Evolutionary conservation across 1,284 basidiomycete species (phyloP).

Genomic region (Trametes versicolor): DNA sequence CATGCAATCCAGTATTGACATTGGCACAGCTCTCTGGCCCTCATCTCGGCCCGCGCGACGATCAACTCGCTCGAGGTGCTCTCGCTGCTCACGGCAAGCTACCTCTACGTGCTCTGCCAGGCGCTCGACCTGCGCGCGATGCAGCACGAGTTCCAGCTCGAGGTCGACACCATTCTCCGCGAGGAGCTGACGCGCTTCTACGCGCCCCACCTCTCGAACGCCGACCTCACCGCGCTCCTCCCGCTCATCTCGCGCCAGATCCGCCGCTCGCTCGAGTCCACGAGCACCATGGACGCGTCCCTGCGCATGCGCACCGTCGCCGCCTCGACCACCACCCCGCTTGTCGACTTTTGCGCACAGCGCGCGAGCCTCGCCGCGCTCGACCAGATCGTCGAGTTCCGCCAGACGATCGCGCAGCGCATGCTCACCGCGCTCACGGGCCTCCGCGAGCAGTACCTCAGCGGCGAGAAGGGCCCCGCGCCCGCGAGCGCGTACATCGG

Average conservation of each 20-base stretch:
- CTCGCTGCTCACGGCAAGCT: slow-evolving; percentile 77
- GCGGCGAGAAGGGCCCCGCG: slow-evolving; percentile 60
- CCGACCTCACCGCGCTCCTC: slow-evolving; percentile 46
- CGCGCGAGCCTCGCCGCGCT: slow-evolving; percentile 43
- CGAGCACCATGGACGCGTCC: slow-evolving; percentile 74
- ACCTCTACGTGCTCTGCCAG: slow-evolving; percentile 83
- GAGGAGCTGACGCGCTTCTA: slow-evolving; percentile 63
- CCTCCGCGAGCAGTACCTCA: slow-evolving; percentile 63
- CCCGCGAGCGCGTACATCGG: slow-evolving; percentile 72
- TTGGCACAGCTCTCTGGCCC: slow-evolving; percentile 72
- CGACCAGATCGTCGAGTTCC: slow-evolving; percentile 59
- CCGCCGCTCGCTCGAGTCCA: slow-evolving; percentile 65
- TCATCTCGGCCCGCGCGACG: slow-evolving; percentile 84
- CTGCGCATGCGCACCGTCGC: slow-evolving; percentile 76
- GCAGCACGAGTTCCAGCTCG: slow-evolving; percentile 68
- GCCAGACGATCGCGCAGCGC: slow-evolving; percentile 55
- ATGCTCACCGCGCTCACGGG: slow-evolving; percentile 56
- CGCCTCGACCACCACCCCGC: slow-evolving; percentile 63
- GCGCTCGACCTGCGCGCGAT: slow-evolving; percentile 83
- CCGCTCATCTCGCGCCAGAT: slow-evolving; percentile 53
- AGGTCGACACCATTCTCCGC: slow-evolving; percentile 57
- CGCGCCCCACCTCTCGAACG: slow-evolving; percentile 49
- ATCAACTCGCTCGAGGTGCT: slow-evolving; percentile 81
- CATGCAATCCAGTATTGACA: slow-evolving; percentile 21
- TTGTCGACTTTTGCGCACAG: slow-evolving; percentile 66